Conservation (phyloP, 169 alveolate genomes). For the Theileria orientalis region DNA sequence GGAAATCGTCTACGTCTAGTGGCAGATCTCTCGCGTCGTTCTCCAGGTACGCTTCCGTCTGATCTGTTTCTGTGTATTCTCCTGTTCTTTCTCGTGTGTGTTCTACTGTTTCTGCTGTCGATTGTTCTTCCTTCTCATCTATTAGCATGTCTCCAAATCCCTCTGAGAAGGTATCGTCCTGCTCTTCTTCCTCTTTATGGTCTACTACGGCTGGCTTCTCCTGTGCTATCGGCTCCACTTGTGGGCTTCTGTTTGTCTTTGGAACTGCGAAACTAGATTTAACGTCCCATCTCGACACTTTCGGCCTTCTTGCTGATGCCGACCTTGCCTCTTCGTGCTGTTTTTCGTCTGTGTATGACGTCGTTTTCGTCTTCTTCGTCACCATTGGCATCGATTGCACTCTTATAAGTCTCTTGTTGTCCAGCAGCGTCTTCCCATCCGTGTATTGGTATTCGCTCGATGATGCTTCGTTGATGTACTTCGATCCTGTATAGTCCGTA, state of each 20-base stretch:
- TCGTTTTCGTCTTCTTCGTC: slow-evolving; percentile 9
- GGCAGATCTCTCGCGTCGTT: neutral
- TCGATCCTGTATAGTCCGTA: neutral
- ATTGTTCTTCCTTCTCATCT: too few relatives aligned
- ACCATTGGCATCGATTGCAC: slow-evolving; percentile 33
- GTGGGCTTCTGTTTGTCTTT: too few relatives aligned
- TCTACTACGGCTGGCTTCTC: too few relatives aligned
- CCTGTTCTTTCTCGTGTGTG: too few relatives aligned
- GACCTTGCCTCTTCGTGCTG: neutral
- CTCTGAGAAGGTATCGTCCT: too few relatives aligned
- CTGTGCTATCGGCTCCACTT: too few relatives aligned
- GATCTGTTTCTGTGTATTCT: too few relatives aligned
- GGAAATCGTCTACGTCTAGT: neutral
- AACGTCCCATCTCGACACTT: slow-evolving; percentile 2
- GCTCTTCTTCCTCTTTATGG: too few relatives aligned
- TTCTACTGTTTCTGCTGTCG: too few relatives aligned
- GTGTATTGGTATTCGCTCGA: neutral
- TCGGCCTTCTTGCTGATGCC: neutral
- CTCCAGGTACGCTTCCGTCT: neutral
- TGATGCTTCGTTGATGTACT: slow-evolving; percentile 7
- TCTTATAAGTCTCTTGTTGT: slow-evolving; percentile 14
- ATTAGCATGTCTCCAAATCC: too few relatives aligned
- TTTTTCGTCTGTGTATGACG: neutral
- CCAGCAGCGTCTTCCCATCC: slow-evolving; percentile 4
- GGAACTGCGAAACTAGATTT: too few relatives aligned